phyloP scores from a whole-genome alignment of 177 flowering plant species.

The Vitis hybrid region DNA sequence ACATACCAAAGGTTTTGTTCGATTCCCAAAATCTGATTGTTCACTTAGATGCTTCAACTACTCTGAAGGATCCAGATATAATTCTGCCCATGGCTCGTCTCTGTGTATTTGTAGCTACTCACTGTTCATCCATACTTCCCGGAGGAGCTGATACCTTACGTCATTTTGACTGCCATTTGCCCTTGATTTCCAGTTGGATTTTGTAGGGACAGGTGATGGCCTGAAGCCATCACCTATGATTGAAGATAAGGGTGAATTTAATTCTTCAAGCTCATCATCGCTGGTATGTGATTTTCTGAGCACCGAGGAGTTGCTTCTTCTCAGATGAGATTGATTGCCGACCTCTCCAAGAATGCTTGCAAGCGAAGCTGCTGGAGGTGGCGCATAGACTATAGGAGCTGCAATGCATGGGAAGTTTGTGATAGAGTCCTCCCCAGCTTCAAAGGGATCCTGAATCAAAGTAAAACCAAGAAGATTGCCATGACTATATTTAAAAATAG shows the following conservation, averaged over 20 bases:
- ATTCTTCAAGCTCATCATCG: slow-evolving; percentile 90
- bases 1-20: too few relatives aligned
- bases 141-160: slow-evolving; percentile 73
- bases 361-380: slow-evolving; percentile 62
- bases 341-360: slow-evolving; percentile 43
- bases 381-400: slow-evolving; percentile 51
- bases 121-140: slow-evolving; percentile 65
- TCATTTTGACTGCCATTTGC: slow-evolving; percentile 29
- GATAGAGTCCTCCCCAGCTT: slow-evolving; percentile 39
- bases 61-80: too few relatives aligned
- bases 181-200: slow-evolving; percentile 34
- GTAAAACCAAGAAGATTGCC: background rate
- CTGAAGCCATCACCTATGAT: slow-evolving; percentile 37
- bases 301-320: slow-evolving; percentile 55
- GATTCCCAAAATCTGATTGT: too few relatives aligned
- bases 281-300: slow-evolving; percentile 79
- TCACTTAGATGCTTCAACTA: too few relatives aligned
- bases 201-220: slow-evolving; percentile 27
- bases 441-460: slow-evolving; percentile 47
- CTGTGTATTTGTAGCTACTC: slow-evolving; percentile 8
- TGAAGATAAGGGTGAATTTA: slow-evolving; percentile 67
- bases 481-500: background rate
- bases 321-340: slow-evolving; percentile 42
- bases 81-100: too few relatives aligned
- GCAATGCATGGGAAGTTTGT: slow-evolving; percentile 67